phyloP scores from a whole-genome alignment of 1,284 basidiomycete genomes.

The Agaricales sp. region DNA sequence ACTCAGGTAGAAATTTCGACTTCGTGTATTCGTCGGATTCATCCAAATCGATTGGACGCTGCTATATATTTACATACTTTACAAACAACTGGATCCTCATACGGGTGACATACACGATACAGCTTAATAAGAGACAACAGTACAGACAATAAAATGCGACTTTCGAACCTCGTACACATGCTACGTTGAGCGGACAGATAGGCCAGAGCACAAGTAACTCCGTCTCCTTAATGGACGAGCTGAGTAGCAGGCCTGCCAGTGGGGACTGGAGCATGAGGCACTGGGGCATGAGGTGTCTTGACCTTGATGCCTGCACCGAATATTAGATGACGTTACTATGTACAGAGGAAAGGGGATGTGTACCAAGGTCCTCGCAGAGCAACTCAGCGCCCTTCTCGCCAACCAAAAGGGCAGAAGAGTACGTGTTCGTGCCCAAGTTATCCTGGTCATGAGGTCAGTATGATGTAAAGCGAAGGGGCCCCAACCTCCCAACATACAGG shows the following conservation, averaged over 20 bases:
- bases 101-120: too few relatives aligned
- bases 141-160: too few relatives aligned
- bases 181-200: too few relatives aligned
- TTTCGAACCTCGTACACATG: too few relatives aligned
- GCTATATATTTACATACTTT: too few relatives aligned
- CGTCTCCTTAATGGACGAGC: slow-evolving; percentile 26
- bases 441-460: slow-evolving; percentile 27
- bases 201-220: too few relatives aligned
- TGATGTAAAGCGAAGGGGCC: not conserved
- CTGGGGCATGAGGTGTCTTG: slow-evolving; percentile 52
- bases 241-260: slow-evolving; percentile 46
- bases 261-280: slow-evolving; percentile 58
- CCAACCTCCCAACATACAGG: slow-evolving; percentile 30
- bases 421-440: slow-evolving; percentile 64
- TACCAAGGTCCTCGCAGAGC: slow-evolving; percentile 55
- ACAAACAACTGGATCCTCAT: too few relatives aligned
- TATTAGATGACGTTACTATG: not conserved
- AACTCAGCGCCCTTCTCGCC: slow-evolving; percentile 61
- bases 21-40: too few relatives aligned
- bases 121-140: too few relatives aligned
- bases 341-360: slow-evolving; percentile 3
- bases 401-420: slow-evolving; percentile 56
- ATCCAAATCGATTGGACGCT: too few relatives aligned
- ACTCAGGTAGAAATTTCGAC: too few relatives aligned
- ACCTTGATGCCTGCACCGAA: slow-evolving; percentile 41